Conservation (phyloP, 2,329 filamentous ascomycete genomes). For the Aspergillus alliaceus region DNA sequence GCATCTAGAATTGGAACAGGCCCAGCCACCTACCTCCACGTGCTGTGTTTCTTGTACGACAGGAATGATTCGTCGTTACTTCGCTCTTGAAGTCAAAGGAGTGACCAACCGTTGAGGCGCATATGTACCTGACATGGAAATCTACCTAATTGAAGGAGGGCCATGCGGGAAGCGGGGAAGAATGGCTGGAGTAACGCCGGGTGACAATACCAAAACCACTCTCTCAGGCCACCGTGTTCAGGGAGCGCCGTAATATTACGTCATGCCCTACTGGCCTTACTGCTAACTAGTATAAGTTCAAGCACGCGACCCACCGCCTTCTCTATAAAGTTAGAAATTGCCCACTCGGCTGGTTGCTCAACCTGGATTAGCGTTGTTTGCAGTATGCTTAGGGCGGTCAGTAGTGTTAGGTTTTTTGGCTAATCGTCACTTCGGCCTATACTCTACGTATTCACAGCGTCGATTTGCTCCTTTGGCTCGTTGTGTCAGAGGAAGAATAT, state of each 20-base stretch:
- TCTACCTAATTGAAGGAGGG: constrained; percentile 2
- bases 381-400: constrained; percentile 1
- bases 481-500: not conserved
- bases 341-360: constrained; percentile 1
- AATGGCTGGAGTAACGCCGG: constrained; percentile 21
- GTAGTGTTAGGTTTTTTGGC: constrained; percentile 19
- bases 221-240: constrained; percentile 17
- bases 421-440: constrained; percentile 8
- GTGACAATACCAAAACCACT: constrained; percentile 30
- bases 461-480: not conserved
- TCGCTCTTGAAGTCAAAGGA: not conserved
- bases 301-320: constrained; percentile 14
- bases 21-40: constrained; percentile 5
- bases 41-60: not conserved
- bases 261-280: not conserved
- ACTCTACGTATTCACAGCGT: not conserved
- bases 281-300: not conserved
- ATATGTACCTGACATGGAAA: constrained; percentile 1
- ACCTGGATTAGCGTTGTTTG: not conserved
- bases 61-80: not conserved
- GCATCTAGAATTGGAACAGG: not conserved
- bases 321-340: not conserved
- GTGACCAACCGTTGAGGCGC: not conserved
- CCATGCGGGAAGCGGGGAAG: constrained; percentile 26
- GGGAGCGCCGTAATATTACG: not conserved